Conservation (phyloP, 208 protist genomes). For the Entamoeba dispar region DNA sequence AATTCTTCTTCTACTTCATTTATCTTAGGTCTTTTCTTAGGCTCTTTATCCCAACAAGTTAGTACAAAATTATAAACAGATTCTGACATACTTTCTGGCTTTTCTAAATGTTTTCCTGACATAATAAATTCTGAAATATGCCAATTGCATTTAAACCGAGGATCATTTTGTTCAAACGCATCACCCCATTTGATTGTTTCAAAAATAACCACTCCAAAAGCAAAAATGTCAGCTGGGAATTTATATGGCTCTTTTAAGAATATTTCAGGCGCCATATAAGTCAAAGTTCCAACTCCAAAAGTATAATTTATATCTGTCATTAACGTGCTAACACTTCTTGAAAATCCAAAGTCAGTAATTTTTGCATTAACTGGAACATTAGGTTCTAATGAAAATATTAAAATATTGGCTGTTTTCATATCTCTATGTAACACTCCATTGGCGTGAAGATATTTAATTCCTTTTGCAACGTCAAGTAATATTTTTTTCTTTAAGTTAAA, state of each 20-base stretch:
- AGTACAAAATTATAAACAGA: background rate
- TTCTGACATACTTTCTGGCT: background rate
- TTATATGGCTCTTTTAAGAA: background rate
- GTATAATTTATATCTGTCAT: background rate
- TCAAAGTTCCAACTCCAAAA: background rate
- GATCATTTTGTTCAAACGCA: background rate
- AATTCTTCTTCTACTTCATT: background rate
- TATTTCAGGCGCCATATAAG: background rate
- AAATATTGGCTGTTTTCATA: background rate
- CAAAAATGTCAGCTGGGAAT: background rate
- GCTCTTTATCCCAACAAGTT: background rate
- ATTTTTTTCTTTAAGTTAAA: background rate
- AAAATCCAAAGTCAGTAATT: background rate
- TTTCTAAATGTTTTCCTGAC: background rate
- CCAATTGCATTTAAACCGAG: background rate
- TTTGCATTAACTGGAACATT: background rate
- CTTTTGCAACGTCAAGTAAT: background rate
- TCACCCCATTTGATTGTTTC: background rate
- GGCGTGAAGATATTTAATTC: background rate
- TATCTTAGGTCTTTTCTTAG: background rate
- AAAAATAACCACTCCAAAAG: background rate
- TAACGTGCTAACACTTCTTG: background rate
- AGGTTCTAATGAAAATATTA: background rate
- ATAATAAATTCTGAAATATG: background rate
- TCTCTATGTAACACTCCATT: background rate